Percentiles rank a stretch among this genome's conserved stretches.
Evolutionary conservation across 139 green algal species (phyloP).

Genomic region (Micromonas pusilla): DNA sequence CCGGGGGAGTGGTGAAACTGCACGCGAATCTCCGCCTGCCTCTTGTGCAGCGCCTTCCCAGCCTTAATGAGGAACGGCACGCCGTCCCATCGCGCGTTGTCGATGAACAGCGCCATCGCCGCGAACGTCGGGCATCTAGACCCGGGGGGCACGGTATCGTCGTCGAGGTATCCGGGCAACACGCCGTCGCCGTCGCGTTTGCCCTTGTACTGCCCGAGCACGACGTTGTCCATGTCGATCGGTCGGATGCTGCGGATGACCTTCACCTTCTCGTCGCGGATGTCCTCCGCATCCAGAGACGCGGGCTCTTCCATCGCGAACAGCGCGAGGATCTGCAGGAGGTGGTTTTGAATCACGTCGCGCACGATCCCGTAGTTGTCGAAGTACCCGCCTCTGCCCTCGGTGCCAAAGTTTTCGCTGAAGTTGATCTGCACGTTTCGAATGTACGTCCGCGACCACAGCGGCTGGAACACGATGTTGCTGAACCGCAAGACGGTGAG

Average conservation of each 20-base stretch:
- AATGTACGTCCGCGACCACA: conserved; percentile 94
- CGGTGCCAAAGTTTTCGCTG: conserved; percentile 94
- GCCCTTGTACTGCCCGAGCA: conserved; percentile 90
- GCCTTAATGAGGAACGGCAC: conserved; percentile 98
- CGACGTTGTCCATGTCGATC: conserved; percentile 81
- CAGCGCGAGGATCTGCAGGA: conserved; percentile 91
- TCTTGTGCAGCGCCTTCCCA: conserved; percentile 88
- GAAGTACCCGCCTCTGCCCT: conserved; percentile 97
- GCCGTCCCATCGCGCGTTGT: conserved; percentile 96
- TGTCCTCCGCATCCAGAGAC: conserved; percentile 78
- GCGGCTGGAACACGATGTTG: conserved; percentile 97
- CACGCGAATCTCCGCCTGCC: conserved; percentile 89
- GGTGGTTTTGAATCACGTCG: conserved; percentile 99
- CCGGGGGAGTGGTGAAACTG: conserved; percentile 95
- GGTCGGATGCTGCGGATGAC: conserved; percentile 79
- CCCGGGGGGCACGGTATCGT: conserved; percentile 80
- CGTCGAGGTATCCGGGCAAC: conserved; percentile 84
- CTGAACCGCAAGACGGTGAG: conserved; percentile 92
- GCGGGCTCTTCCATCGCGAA: conserved; percentile 97
- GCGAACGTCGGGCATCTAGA: conserved; percentile 87
- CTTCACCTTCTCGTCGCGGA: conserved; percentile 98
- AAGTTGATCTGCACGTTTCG: conserved; percentile 98
- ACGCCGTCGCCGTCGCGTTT: not conserved
- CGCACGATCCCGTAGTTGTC: conserved; percentile 98
- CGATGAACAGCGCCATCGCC: conserved; percentile 81